Evolutionary conservation across 2,329 filamentous ascomycete species (phyloP), one percentile per base, ranked within the genome.

Genomic region (Lasiodiplodia citricola): DNA sequence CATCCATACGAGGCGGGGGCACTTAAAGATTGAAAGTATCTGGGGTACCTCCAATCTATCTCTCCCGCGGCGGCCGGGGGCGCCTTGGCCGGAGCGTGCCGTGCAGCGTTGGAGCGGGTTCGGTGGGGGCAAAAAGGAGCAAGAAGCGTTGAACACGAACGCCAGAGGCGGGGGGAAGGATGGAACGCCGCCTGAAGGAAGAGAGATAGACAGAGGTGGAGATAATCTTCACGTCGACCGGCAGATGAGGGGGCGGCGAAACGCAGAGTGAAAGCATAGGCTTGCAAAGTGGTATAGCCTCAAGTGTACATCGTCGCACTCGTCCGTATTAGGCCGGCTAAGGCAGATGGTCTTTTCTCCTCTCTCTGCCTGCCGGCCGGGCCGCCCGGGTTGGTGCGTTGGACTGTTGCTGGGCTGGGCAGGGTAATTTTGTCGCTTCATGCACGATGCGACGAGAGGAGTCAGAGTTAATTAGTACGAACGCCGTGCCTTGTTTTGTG

Each of bases 91-190:
- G 25, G 58, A 47, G 58, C 28, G 23, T 25, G 57, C 21, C 16
- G 21, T 35, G 57, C 38, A 37, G 54, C 31, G 31, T 31, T 58
- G 56, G 35, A 28, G 11, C 37, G 58, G 44, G 21, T 51, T 14
- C 23, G n/a, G 55, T 57, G 41, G 58, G 28, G n/a, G 58, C 41
- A 38, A 47, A 60, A 18, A 16, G 38, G 44, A 47, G 44, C 44
- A 50, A 28, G n/a, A 28, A 38, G 31, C 28, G 44, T 18, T 64
- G 57, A 54, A 64, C 60, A 64, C 60, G 60, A 64, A n/a, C 60
- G 47, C n/a, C 44, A 8, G 44, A 8, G 44, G 18, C 44, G 41
- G 41, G 41, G 44, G 44, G 11, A 21, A 47, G 44, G 44, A 47
- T 47, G 44, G 18, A n/a, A 10, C 44, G 8, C 44, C n/a, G 44